Evolutionary conservation across 768 basidiomycete species (phyloP).

Genomic region (Psilocybe subaeruginosa): DNA sequence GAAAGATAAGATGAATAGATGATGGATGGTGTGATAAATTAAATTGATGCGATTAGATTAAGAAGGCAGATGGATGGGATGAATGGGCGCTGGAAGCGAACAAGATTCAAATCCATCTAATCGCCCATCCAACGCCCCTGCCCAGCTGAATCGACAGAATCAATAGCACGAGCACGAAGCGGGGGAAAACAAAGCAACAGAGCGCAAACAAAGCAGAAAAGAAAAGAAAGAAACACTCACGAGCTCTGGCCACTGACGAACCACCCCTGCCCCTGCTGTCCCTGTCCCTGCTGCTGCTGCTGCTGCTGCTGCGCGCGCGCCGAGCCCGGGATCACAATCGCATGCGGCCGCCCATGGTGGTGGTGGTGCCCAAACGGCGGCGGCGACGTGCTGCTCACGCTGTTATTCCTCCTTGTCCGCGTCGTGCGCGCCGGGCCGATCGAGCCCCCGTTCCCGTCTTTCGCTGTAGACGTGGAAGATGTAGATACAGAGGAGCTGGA

Average conservation of each 20-base stretch:
- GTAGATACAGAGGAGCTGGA: not conserved
- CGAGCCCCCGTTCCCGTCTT: constrained; percentile 19
- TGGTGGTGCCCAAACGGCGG: constrained; percentile 28
- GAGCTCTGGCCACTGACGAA: constrained; percentile 30
- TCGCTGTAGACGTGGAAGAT: constrained; percentile 2
- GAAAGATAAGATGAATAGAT: not conserved
- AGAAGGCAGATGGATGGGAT: too few relatives aligned
- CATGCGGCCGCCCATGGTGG: constrained; percentile 51
- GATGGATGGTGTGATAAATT: not conserved
- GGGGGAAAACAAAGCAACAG: not conserved
- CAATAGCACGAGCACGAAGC: not conserved
- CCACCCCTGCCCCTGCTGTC: constrained; percentile 27
- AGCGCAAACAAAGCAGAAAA: not conserved
- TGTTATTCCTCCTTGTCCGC: constrained; percentile 60
- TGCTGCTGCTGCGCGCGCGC: constrained; percentile 17
- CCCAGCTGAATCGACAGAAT: not conserved
- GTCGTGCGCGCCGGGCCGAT: constrained; percentile 60
- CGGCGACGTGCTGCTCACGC: constrained; percentile 59
- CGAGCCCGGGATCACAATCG: constrained; percentile 66
- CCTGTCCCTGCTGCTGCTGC: constrained; percentile 2
- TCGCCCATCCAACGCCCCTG: not conserved
- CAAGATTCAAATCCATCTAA: too few relatives aligned
- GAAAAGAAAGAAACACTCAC: constrained; percentile 23
- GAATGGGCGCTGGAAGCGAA: too few relatives aligned
- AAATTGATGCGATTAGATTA: too few relatives aligned